Percentiles rank a stretch among this genome's conserved stretches.
These are phyloP conservation scores for Euphrasia confusa DNA, from an alignment of 257 asterid species.

Conservation along the genomic window DNA sequence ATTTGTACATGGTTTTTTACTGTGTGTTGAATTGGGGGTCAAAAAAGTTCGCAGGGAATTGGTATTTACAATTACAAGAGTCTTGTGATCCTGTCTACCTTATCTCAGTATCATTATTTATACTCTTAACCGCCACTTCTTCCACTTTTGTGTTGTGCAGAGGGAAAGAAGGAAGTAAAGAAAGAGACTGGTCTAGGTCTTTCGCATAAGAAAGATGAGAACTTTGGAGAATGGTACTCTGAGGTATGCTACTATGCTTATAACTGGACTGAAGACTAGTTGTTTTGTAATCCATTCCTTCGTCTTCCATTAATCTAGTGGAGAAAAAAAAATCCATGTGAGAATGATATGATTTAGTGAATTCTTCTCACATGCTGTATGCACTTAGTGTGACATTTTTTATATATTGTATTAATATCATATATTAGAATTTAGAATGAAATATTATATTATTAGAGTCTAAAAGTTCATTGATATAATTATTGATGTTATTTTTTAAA, in stretches of 20 bases:
- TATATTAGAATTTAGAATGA: neutral
- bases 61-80: no score
- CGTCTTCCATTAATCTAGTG: neutral
- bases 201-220: no score
- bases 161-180: slow-evolving; percentile 43
- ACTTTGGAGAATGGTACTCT: slow-evolving; percentile 57
- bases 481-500: neutral
- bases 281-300: neutral
- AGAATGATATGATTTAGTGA: neutral
- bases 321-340: neutral
- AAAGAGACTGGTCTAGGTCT: slow-evolving; percentile 22
- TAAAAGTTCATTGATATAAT: neutral
- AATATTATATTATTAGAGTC: neutral
- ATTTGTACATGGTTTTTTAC: no score
- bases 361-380: slow-evolving; percentile 7
- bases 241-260: slow-evolving; percentile 53
- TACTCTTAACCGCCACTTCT: neutral
- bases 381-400: neutral
- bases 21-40: no score
- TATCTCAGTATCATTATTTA: neutral
- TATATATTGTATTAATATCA: neutral
- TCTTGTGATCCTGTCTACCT: no score
- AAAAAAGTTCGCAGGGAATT: no score
- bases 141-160: slow-evolving; percentile 24
- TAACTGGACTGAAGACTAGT: neutral